Evolutionary conservation across 1,284 basidiomycete species (phyloP), one percentile per base, ranked within the genome.

Genomic region (Vanrija humicola): DNA sequence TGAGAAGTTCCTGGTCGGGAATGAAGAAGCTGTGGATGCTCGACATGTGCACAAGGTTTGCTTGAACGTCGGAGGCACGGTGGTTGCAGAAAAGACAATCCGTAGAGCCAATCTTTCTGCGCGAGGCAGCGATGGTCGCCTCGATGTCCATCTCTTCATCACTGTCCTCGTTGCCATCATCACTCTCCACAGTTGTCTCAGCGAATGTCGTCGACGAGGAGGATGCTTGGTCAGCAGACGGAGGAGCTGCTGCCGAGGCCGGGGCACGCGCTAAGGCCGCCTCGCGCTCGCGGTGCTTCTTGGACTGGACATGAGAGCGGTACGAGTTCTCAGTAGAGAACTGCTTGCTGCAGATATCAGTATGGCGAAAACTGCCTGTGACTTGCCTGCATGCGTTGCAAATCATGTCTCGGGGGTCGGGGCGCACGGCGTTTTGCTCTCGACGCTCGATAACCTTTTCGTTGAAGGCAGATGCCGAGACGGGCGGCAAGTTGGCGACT

Each of bases 291-390:
- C 84, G 88, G 78, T 98, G 95, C 74, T 89, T 94, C 72, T 87
- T 94, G 2, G 92, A 95, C 69, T 84, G 83, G 29, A 95, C 75
- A 72, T 98, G 96, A 5, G 91, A 88, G 23, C 84, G 80, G 74
- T 89, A 94, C 1, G 93, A 89, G 75, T 94, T 95, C 64, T 90
- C 86, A 0, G 90, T 89, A 0, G 88, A 86, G 72, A 97, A 98
- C 1, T 81, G 79, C 80, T 98, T 98, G 64, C 92, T 95, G 64
- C 4, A 18, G 4, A 3, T 44, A 23, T 54, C 46, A 67, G 61
- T 49, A 0, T 3, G 26, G 9, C 15, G 5, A 12, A 10, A 4
- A 29, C 8, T 25, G 12, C 5, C 1, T 12, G 18, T 6, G 1
- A 73, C 78, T 60, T 53, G 94, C 93, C 82, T 84, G 87, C 93